Base-by-base conservation (phyloP, 163 green algal genomes). In the Picocystis sp. region DNA sequence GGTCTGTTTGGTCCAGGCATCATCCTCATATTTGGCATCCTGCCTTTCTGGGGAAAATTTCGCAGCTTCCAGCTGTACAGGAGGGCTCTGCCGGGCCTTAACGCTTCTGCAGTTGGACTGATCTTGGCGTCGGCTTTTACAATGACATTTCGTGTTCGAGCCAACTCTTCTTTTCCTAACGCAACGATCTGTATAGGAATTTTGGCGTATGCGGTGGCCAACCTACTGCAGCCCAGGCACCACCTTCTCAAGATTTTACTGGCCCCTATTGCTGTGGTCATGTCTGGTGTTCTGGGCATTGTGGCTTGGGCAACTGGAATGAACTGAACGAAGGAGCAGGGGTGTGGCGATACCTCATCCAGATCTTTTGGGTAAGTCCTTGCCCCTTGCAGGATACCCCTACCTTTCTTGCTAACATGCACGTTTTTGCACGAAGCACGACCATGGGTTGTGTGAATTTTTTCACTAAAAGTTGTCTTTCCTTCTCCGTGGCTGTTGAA, bases 1-100 rank as follows among this genome's bases (percentile, higher is more conserved):
- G 86, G 74, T 8, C 75, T 96, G 14, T 94, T 95, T 65, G 63
- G 47, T 2, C 87, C 87, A 0, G 87, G 87, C 25, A 70, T 94
- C 10, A 71, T 92, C 50, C 64, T 93, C 24, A 86, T 92, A 47
- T 89, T 80, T 55, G 80, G 66, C 58, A 71, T 86, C 58, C 67
- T 89, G 51, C 76, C 64, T 23, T 87, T 80, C 52, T 89, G 80
- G 78, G 78, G 65, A 10, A 21, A 29, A 13, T 77, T 82, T 67
- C 60, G 79, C 21, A 60, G 66, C 35, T 65, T 64, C 15, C 50
- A 71, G 35, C 23, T 76, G 2, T 85, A 82, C 57, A 59, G 65
- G 14, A 51, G 62, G 19, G 69, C 69, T n/a, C 66, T 92, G 52
- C 72, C 79, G 0, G 53, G 84, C 25, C 65, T 92, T 29, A 94